These are phyloP conservation scores for Esteya vermicola DNA, from an alignment of 2,329 filamentous ascomycete genomes.

Conservation along the genomic window DNA sequence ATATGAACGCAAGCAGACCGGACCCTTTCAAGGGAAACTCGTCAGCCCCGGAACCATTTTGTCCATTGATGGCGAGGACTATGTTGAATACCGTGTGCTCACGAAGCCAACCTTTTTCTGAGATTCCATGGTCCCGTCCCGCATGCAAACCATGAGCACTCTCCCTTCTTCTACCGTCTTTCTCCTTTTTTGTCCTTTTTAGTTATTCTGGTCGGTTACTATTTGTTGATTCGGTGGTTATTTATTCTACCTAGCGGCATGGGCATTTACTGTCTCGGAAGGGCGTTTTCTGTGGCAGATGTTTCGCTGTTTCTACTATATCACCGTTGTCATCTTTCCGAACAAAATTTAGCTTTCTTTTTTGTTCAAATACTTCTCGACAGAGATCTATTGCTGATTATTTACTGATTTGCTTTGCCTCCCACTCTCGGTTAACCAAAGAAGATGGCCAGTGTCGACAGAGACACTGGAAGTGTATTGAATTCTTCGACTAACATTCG, in stretches of 20 bases:
- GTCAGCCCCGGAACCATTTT: constrained; percentile 47
- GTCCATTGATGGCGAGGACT: constrained; percentile 52
- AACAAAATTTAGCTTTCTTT: background rate
- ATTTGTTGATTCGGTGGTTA: too few relatives aligned
- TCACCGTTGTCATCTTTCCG: background rate
- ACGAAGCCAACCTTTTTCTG: constrained; percentile 49
- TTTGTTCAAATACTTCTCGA: background rate
- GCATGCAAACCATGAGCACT: too few relatives aligned
- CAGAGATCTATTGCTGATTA: background rate
- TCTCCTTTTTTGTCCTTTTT: background rate
- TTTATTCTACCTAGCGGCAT: too few relatives aligned
- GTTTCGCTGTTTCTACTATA: too few relatives aligned
- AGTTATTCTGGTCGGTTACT: too few relatives aligned
- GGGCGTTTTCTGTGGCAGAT: too few relatives aligned
- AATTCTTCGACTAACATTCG: too few relatives aligned
- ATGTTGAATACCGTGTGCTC: constrained; percentile 51
- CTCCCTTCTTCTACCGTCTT: background rate
- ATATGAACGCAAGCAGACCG: constrained; percentile 46
- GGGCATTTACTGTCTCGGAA: too few relatives aligned
- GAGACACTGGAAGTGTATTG: background rate
- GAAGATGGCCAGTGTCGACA: background rate
- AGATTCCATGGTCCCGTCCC: too few relatives aligned
- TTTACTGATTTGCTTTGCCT: background rate
- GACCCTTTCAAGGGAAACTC: constrained; percentile 49
- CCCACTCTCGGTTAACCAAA: too few relatives aligned